Percentiles rank a stretch among this genome's conserved stretches.
phyloP scores from a whole-genome alignment of 1,284 basidiomycete species.

The Cystobasidiaceae sp. region DNA sequence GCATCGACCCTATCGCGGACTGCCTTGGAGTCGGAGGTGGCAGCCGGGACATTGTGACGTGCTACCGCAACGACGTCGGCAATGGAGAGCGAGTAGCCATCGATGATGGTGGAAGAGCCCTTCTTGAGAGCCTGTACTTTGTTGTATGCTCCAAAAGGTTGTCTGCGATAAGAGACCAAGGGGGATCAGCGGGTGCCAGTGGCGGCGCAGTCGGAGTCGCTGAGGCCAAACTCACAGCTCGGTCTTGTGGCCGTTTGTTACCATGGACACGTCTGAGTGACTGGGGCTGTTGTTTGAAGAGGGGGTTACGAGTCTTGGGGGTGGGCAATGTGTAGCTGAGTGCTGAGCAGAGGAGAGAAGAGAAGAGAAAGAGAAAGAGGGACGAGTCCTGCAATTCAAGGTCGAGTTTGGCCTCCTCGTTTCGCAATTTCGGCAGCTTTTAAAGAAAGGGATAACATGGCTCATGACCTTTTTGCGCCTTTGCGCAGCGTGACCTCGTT shows the following conservation, averaged over 20 bases:
- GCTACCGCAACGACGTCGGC: constrained; percentile 67
- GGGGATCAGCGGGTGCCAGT: neutral
- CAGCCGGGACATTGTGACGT: constrained; percentile 57
- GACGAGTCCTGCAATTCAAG: too few species aligned
- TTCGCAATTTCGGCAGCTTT: too few species aligned
- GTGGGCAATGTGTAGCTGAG: too few species aligned
- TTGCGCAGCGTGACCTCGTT: too few species aligned
- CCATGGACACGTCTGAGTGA: too few species aligned
- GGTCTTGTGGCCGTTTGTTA: constrained; percentile 17
- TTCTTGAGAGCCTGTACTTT: constrained; percentile 6
- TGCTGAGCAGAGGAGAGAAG: too few species aligned
- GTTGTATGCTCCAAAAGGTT: constrained; percentile 7
- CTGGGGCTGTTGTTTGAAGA: neutral
- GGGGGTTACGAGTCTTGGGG: neutral
- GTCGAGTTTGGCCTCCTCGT: too few species aligned
- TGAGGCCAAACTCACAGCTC: neutral
- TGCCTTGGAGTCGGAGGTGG: constrained; percentile 38
- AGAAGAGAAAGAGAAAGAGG: too few species aligned
- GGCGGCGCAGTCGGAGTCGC: neutral
- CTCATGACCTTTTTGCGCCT: too few species aligned
- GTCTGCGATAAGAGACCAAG: too few species aligned
- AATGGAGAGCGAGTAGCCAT: constrained; percentile 65
- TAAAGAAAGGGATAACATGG: too few species aligned
- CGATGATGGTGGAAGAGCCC: constrained; percentile 54
- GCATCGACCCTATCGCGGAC: constrained; percentile 61